phyloP scores from a whole-genome alignment of 805 yeast species.

The Candida sanyiensis region DNA sequence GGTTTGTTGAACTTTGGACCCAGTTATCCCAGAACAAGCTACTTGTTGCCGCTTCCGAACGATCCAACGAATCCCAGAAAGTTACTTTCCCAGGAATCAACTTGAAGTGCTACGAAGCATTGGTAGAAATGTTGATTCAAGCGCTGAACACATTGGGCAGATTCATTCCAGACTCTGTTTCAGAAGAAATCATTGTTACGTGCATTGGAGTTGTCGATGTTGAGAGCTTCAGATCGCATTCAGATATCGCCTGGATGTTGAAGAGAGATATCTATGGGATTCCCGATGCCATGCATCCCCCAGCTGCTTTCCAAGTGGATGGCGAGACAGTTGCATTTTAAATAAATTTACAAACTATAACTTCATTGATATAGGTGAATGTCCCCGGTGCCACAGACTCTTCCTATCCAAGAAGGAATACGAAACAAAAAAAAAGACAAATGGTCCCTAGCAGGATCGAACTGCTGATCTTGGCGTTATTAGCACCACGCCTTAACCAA shows the following conservation, averaged over 20 bases:
- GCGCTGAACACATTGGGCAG: slow-evolving; percentile 20
- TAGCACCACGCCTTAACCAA: slow-evolving; percentile 57
- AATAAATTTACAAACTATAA: too few species aligned
- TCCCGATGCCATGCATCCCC: neutral
- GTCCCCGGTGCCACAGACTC: too few species aligned
- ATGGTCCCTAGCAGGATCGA: slow-evolving; percentile 84
- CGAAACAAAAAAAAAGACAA: slow-evolving; percentile 13
- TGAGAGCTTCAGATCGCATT: slow-evolving; percentile 17
- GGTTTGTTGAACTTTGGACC: slow-evolving; percentile 45
- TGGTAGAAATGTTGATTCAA: slow-evolving; percentile 20
- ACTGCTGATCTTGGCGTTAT: slow-evolving; percentile 65
- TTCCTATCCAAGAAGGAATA: too few species aligned
- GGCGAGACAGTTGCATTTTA: slow-evolving; percentile 3
- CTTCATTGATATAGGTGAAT: too few species aligned
- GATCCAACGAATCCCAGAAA: slow-evolving; percentile 4
- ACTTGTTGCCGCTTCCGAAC: slow-evolving; percentile 12
- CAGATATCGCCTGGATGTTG: slow-evolving; percentile 25
- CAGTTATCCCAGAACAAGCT: slow-evolving; percentile 13
- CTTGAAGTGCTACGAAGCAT: slow-evolving; percentile 15
- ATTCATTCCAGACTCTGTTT: slow-evolving; percentile 18
- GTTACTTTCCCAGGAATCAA: slow-evolving; percentile 23
- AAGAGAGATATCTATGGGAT: slow-evolving; percentile 16
- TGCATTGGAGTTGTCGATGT: slow-evolving; percentile 19
- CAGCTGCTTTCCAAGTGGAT: slow-evolving; percentile 6
- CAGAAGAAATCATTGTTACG: slow-evolving; percentile 18